Evolutionary conservation across 2,329 filamentous ascomycete species (phyloP).

Genomic region (Fusarium odoratissimum): DNA sequence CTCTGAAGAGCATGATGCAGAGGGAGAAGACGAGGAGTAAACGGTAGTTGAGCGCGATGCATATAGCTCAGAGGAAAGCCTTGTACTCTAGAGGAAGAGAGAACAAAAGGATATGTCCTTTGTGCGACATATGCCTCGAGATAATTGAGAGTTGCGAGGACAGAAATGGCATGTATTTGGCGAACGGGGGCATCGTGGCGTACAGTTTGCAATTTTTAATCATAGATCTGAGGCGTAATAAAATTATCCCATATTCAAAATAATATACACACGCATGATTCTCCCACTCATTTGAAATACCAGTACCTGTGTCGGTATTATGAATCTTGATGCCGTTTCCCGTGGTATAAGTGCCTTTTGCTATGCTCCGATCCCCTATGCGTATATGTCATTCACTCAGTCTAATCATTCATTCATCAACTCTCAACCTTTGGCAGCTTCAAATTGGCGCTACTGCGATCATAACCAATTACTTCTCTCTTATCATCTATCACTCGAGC

Average conservation of each 20-base stretch:
- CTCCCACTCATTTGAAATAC: background rate
- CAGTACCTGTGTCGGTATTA: background rate
- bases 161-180: slow-evolving; percentile 22
- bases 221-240: slow-evolving; percentile 36
- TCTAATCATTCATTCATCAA: background rate
- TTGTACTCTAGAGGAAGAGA: background rate
- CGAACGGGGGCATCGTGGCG: slow-evolving; percentile 33
- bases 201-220: slow-evolving; percentile 34
- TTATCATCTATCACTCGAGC: slow-evolving; percentile 73
- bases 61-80: slow-evolving; percentile 58
- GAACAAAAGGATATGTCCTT: background rate
- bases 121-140: slow-evolving; percentile 7
- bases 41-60: slow-evolving; percentile 46
- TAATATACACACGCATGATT: background rate
- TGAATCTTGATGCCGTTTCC: slow-evolving; percentile 20
- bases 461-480: slow-evolving; percentile 68
- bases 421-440: slow-evolving; percentile 34
- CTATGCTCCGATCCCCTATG: slow-evolving; percentile 6
- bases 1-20: slow-evolving; percentile 55
- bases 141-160: slow-evolving; percentile 3
- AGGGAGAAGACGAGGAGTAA: slow-evolving; percentile 59
- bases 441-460: slow-evolving; percentile 39
- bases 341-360: background rate
- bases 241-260: slow-evolving; percentile 7
- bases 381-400: background rate